Base-by-base conservation (phyloP, 2,329 filamentous ascomycete species). In the Ophiosphaerella narmari region DNA sequence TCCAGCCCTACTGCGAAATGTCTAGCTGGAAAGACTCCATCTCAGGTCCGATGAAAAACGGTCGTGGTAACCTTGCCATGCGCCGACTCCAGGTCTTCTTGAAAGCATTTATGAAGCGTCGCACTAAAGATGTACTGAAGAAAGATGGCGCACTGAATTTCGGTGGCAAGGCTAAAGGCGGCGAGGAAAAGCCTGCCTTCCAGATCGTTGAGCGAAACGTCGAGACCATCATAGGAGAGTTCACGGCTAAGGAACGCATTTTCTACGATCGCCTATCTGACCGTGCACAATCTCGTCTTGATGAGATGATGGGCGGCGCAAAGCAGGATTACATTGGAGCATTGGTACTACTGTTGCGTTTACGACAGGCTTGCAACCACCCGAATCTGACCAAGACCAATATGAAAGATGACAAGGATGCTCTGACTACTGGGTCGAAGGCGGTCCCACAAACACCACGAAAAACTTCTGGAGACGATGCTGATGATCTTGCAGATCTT, bases 21-120 rank as follows among this genome's bases (percentile, higher is more conserved):
- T 82, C 83, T 8, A 85, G 88, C 52, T 99, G 94, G 93, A 92
- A 93, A 61, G 88, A 92, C 13, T 87, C 95, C 50, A 99, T 99
- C 52, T 92, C 91, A 45, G 78, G 82, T 38, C 94, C 94, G 0
- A 85, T 99, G 82, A 96, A 93, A 77, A 90, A 89, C 54, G 92
- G 92, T 7, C 88, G 89, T 53, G 94, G 93, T 9, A 89, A 92
- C 46, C 82, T 97, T 50, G 93, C 94, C 13, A 95, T 99, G 70
- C 84, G 86, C 43, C 85, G 94, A 38, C 78, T 99, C 29, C 91
- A 96, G 60, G 86, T 88, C 48, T 86, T 96, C 54, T 78, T 99
- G 4, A 88, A 89, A 46, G 93, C 91, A 47, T 96, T 96, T 76
- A 99, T 99, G 94, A 96, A 97, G 78, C 87, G 94, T n/a, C 86